phyloP scores from a whole-genome alignment of 2,329 filamentous ascomycete genomes.

The Claviceps sp. region DNA sequence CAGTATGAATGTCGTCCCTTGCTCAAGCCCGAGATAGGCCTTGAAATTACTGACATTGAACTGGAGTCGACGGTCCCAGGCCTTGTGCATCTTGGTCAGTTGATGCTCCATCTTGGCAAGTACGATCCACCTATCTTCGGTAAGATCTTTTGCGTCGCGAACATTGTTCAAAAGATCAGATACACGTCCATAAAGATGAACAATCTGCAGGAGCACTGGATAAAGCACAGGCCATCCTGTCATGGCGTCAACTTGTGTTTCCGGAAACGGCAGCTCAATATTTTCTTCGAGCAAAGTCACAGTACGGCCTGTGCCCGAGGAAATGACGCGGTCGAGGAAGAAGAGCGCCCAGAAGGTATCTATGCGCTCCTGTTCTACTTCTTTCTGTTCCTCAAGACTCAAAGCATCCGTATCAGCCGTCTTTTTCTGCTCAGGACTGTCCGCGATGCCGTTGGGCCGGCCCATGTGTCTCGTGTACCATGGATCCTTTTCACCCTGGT shows the following conservation, averaged over 20 bases:
- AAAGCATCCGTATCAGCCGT: conserved; percentile 25
- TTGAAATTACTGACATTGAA: conserved; percentile 83
- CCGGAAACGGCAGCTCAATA: conserved; percentile 63
- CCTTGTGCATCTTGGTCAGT: conserved; percentile 59
- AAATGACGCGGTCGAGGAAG: conserved; percentile 75
- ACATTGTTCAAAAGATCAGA: conserved; percentile 79
- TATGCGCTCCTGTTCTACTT: conserved; percentile 66
- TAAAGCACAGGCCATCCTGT: conserved; percentile 67
- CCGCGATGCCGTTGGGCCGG: conserved; percentile 20
- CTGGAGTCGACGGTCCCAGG: conserved; percentile 58
- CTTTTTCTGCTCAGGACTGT: conserved; percentile 27
- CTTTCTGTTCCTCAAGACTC: conserved; percentile 41
- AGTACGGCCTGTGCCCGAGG: conserved; percentile 71
- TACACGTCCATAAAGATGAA: conserved; percentile 73
- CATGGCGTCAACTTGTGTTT: conserved; percentile 33
- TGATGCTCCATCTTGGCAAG: conserved; percentile 70
- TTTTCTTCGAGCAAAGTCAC: conserved; percentile 76
- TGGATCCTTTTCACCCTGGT: conserved; percentile 40
- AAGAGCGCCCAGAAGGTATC: conserved; percentile 89
- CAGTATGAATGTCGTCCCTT: conserved; percentile 77
- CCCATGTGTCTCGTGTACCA: conserved; percentile 33
- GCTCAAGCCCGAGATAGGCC: conserved; percentile 64
- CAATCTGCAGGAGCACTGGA: conserved; percentile 67
- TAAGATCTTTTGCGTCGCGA: conserved; percentile 59
- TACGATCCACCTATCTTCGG: conserved; percentile 56